Conservation (phyloP, 441 rosid species). For the Adansonia rubrostipa region DNA sequence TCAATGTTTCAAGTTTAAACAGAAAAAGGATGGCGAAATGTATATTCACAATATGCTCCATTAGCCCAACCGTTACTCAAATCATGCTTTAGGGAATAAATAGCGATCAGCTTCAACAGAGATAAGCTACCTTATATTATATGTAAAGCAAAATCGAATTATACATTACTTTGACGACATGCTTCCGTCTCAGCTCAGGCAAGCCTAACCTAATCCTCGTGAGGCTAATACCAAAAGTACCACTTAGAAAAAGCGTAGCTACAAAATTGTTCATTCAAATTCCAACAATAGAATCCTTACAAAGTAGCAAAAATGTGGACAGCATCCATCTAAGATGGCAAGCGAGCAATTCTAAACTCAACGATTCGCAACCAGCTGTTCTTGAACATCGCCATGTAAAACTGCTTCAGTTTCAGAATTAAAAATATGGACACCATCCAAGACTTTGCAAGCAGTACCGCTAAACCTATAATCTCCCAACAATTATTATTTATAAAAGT, state of each 20-base stretch:
- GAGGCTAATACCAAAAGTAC: not conserved
- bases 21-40: not conserved
- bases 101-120: not conserved
- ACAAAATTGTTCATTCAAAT: not conserved
- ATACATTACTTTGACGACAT: not conserved
- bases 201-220: not conserved
- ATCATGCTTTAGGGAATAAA: not conserved
- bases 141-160: not conserved
- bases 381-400: constrained; percentile 33
- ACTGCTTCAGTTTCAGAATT: too few species aligned
- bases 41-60: not conserved
- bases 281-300: not conserved
- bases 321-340: not conserved
- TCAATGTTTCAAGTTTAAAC: not conserved
- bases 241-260: not conserved
- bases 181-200: not conserved
- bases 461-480: too few species aligned
- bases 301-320: constrained; percentile 19
- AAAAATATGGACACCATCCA: too few species aligned
- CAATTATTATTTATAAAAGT: too few species aligned
- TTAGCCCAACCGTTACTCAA: not conserved
- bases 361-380: constrained; percentile 44
- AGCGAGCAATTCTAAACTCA: constrained; percentile 22
- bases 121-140: not conserved
- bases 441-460: too few species aligned